Evolutionary conservation across 23 red algal genomes (phyloP).

Genomic region (Gracilaria gracilis): DNA sequence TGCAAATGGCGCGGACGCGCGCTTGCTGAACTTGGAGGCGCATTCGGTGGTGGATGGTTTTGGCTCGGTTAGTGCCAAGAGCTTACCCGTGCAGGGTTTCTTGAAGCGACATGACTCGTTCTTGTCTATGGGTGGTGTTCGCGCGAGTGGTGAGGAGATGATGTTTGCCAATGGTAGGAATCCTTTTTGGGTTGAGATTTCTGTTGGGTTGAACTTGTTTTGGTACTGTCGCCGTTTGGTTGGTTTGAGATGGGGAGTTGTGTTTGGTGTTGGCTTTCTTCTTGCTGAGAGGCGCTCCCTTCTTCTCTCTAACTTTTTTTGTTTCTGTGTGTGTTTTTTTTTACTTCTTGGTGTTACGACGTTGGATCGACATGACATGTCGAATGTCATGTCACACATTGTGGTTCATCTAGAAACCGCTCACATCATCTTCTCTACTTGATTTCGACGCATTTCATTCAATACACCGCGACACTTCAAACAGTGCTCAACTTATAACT

Average conservation of each 20-base stretch:
- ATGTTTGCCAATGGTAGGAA: conserved; percentile 45
- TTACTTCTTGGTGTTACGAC: neutral
- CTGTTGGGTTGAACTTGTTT: conserved; percentile 29
- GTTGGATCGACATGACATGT: too few species aligned
- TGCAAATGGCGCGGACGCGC: neutral
- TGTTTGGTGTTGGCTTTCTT: neutral
- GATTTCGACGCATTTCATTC: too few species aligned
- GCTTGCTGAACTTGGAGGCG: neutral
- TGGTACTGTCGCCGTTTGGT: neutral
- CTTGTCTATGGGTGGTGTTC: conserved; percentile 36
- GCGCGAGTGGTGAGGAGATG: conserved; percentile 42
- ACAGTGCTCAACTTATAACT: neutral
- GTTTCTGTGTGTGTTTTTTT: neutral
- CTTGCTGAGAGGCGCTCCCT: neutral
- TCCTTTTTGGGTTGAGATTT: conserved; percentile 45
- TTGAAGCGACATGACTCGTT: conserved; percentile 56
- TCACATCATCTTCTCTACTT: too few species aligned
- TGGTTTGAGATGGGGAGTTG: too few species aligned
- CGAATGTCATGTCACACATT: too few species aligned
- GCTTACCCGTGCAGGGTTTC: conserved; percentile 65
- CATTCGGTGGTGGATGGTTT: conserved; percentile 20
- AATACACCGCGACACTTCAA: neutral
- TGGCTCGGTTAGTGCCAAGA: conserved; percentile 53
- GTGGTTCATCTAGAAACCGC: too few species aligned
- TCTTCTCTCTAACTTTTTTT: conserved; percentile 2